Evolutionary conservation across 2,329 filamentous ascomycete species (phyloP), one percentile per base, ranked within the genome.

Genomic region (Grosmannia clavigera): DNA sequence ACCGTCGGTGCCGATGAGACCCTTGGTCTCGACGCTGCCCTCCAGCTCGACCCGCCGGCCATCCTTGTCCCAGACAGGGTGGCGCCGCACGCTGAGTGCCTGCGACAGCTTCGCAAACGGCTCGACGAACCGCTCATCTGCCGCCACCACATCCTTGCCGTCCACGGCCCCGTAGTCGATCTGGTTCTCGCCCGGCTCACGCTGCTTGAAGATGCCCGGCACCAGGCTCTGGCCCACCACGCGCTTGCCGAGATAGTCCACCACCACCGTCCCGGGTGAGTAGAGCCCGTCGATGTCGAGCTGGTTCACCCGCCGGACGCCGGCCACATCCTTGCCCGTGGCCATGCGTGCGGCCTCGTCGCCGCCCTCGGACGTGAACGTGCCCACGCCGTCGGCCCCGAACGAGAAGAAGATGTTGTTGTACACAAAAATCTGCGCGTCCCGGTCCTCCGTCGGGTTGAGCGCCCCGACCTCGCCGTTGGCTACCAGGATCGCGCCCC

Each of bases 331-430:
- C 76, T 99, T 99, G 64, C 92, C 92, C 5, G 95, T 96, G 31
- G 95, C 94, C 61, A 97, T 90, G 61, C 92, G 85, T 16, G 94
- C 94, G 65, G 94, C 94, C 75, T 99, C 94, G 66, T 99, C 92
- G 25, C 94, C 94, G 65, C 94, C 94, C 75, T 99, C 94, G 3
- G 88, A 92, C 12, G 91, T 92, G 72, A 99, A 99, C 19, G 94
- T 99, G 52, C 94, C 92, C 54, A 97, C 94, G 58, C 94, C 95
- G 71, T 99, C 94, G 53, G 94, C 92, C 64, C 94, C 94, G 67
- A 96, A 97, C 0, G 94, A 97, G 78, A 96, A 99, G 78, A 99
- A 99, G 66, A 99, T 91, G 74, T 99, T 99, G 79, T 97, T 97
- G 78, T 97, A 96, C 29, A 99, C 92, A 69, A 96, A 99, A 65